phyloP scores from a whole-genome alignment of 2,329 filamentous ascomycete species.

The Chaetomium sp. region DNA sequence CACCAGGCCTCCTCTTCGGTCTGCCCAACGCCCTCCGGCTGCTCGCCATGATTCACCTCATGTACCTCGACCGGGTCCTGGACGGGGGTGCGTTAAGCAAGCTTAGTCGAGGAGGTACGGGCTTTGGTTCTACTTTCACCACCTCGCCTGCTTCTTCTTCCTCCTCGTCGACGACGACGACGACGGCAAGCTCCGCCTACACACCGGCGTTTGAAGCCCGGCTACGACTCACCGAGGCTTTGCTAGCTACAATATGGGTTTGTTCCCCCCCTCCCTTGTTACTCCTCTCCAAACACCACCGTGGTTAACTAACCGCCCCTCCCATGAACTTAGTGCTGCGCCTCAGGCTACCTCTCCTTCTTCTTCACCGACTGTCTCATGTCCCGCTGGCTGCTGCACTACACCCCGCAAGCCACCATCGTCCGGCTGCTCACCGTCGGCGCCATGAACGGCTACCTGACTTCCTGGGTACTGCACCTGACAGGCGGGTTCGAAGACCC shows the following conservation, averaged over 20 bases:
- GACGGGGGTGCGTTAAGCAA: slow-evolving; percentile 10
- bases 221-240: slow-evolving; percentile 59
- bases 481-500: slow-evolving; percentile 65
- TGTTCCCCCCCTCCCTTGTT: not conserved
- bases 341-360: slow-evolving; percentile 71
- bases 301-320: not conserved
- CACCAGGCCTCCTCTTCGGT: slow-evolving; percentile 66
- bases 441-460: slow-evolving; percentile 67
- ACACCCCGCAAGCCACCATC: slow-evolving; percentile 73
- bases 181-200: slow-evolving; percentile 1
- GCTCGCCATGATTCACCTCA: slow-evolving; percentile 53
- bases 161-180: too few relatives aligned
- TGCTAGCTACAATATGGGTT: slow-evolving; percentile 69
- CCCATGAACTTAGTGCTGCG: slow-evolving; percentile 52
- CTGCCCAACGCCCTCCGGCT: slow-evolving; percentile 62
- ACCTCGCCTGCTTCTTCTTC: too few relatives aligned
- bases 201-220: slow-evolving; percentile 35
- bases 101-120: not conserved
- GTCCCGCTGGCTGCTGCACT: slow-evolving; percentile 80
- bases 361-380: slow-evolving; percentile 81
- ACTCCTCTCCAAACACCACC: too few relatives aligned
- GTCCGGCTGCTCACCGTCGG: slow-evolving; percentile 72
- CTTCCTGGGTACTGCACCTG: slow-evolving; percentile 63
- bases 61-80: slow-evolving; percentile 17
- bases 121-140: too few relatives aligned